Percentiles rank a stretch among this genome's conserved stretches.
phyloP scores from a whole-genome alignment of 1,139 yeast species.

The Blastobotrys raffinosifermentans region DNA sequence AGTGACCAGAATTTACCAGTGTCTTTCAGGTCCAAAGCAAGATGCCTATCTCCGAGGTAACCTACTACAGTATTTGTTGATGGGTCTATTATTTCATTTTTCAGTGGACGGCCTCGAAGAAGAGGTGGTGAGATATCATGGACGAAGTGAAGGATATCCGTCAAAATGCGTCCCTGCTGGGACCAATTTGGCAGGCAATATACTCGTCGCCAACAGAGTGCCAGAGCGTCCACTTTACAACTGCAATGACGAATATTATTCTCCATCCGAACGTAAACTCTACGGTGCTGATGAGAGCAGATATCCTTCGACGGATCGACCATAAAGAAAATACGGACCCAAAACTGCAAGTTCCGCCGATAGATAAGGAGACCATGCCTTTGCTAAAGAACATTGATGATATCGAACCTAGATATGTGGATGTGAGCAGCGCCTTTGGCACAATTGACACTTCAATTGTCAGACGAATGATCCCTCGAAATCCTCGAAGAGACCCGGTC shows the following conservation, averaged over 20 bases:
- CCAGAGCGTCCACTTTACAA: constrained; percentile 47
- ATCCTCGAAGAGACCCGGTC: constrained; percentile 76
- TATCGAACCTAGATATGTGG: constrained; percentile 38
- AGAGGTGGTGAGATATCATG: too few relatives aligned
- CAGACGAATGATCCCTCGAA: constrained; percentile 80
- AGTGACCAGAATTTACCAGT: too few relatives aligned
- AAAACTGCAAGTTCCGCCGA: neutral
- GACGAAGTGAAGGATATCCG: constrained; percentile 23
- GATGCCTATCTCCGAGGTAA: too few relatives aligned
- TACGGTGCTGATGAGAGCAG: constrained; percentile 85
- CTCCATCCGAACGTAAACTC: constrained; percentile 89
- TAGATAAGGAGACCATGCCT: constrained; percentile 15
- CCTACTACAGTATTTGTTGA: too few relatives aligned
- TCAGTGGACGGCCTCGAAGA: too few relatives aligned
- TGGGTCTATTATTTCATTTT: too few relatives aligned
- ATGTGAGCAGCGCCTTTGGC: constrained; percentile 29
- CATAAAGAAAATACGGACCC: constrained; percentile 7
- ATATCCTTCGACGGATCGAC: constrained; percentile 44
- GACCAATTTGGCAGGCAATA: constrained; percentile 53
- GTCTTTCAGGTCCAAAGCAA: too few relatives aligned
- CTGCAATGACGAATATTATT: constrained; percentile 76
- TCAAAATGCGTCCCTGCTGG: constrained; percentile 44
- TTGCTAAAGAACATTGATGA: constrained; percentile 48
- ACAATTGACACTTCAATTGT: constrained; percentile 50
- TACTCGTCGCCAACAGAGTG: constrained; percentile 31